Evolutionary conservation across 371 early-diverging fungal species (phyloP).

Genomic region (Mucor ambiguus): DNA sequence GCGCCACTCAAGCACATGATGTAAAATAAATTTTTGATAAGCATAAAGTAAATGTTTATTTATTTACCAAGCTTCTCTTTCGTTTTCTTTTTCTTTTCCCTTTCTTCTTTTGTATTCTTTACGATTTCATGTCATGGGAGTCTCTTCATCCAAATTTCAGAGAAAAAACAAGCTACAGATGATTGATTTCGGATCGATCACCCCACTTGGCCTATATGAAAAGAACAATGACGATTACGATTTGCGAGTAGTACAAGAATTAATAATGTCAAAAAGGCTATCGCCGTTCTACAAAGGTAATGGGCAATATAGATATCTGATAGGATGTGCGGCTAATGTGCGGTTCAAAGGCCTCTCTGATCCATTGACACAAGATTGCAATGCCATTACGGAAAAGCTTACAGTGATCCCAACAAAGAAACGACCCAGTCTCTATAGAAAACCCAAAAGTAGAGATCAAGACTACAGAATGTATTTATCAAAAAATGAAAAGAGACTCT

Average conservation of each 20-base stretch:
- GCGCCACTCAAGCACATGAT: constrained; percentile 11
- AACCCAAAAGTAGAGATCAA: not conserved
- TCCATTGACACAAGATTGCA: not conserved
- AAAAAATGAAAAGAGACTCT: constrained; percentile 7
- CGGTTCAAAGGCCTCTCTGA: constrained; percentile 2
- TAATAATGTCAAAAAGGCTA: constrained; percentile 15
- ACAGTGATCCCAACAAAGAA: not conserved
- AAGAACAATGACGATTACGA: constrained; percentile 15
- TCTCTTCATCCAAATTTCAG: constrained; percentile 3
- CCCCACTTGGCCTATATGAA: constrained; percentile 18
- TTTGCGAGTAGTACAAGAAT: constrained; percentile 10
- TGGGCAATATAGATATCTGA: too few relatives aligned
- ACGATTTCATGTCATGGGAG: constrained; percentile 5
- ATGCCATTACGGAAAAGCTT: not conserved
- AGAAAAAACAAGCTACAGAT: not conserved
- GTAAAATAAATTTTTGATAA: not conserved
- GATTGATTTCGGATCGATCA: constrained; percentile 18
- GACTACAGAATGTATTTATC: constrained; percentile 6
- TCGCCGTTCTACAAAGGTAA: constrained; percentile 25
- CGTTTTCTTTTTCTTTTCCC: not conserved
- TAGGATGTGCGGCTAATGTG: not conserved
- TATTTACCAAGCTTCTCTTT: not conserved
- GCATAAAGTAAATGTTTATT: not conserved
- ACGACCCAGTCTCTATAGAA: not conserved
- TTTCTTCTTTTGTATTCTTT: not conserved